phyloP scores from a whole-genome alignment of 2,329 filamentous ascomycete species.

The Colletotrichum euphorbiae region DNA sequence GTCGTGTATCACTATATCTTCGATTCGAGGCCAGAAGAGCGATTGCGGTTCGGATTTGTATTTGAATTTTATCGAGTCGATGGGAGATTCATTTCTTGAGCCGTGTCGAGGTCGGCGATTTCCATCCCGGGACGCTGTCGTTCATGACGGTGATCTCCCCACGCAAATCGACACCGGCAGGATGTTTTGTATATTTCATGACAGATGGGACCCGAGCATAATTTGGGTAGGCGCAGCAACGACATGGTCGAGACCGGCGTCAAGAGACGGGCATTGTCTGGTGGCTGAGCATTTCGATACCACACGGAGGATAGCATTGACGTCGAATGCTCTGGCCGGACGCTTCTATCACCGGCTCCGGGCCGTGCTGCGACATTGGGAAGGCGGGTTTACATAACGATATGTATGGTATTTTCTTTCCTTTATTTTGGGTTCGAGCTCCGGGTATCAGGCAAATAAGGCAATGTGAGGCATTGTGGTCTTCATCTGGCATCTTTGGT shows the following conservation, averaged over 20 bases:
- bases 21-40: conserved; percentile 29
- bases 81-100: conserved; percentile 22
- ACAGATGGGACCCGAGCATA: conserved; percentile 31
- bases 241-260: conserved; percentile 60
- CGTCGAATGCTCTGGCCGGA: conserved; percentile 36
- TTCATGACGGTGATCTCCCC: background rate
- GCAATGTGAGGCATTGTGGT: conserved; percentile 34
- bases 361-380: conserved; percentile 36
- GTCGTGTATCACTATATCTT: conserved; percentile 33
- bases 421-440: conserved; percentile 2
- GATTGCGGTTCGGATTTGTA: conserved; percentile 30
- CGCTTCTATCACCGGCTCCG: conserved; percentile 29
- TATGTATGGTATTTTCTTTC: conserved; percentile 34
- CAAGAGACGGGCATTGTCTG: conserved; percentile 44
- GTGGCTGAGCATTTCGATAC: conserved; percentile 39
- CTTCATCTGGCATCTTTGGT: conserved; percentile 12
- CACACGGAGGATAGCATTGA: conserved; percentile 40
- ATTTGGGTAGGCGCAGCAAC: conserved; percentile 66
- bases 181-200: conserved; percentile 30
- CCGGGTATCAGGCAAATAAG: conserved; percentile 18
- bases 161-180: conserved; percentile 13
- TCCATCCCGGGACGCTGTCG: background rate
- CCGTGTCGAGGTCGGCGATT: background rate
- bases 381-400: conserved; percentile 33
- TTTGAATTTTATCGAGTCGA: conserved; percentile 14